These are phyloP conservation scores for Hypholoma fasciculare DNA, from an alignment of 768 basidiomycete species.

Conservation along the genomic window DNA sequence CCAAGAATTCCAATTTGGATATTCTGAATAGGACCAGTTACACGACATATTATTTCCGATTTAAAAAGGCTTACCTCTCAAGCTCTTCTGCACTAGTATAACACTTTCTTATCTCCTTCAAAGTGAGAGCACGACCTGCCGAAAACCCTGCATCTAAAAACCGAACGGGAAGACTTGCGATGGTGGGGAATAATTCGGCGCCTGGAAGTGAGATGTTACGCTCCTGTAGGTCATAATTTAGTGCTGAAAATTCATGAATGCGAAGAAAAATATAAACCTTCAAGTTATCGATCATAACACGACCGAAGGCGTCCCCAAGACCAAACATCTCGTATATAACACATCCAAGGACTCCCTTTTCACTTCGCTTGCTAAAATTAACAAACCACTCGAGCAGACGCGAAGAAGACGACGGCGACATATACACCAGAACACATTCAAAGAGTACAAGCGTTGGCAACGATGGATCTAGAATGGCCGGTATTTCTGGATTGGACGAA, in stretches of 20 bases:
- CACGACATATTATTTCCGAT: neutral
- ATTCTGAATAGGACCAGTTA: constrained; percentile 48
- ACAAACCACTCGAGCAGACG: constrained; percentile 75
- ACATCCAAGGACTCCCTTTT: constrained; percentile 43
- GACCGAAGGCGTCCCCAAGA: constrained; percentile 85
- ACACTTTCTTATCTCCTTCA: constrained; percentile 65
- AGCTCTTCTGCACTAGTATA: constrained; percentile 52
- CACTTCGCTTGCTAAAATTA: constrained; percentile 41
- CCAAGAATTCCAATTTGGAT: constrained; percentile 79
- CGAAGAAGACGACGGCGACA: constrained; percentile 59
- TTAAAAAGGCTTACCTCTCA: constrained; percentile 43
- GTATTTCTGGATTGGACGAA: constrained; percentile 8
- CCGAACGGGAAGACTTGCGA: constrained; percentile 56
- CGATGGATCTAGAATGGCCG: constrained; percentile 51
- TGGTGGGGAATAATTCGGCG: constrained; percentile 57
- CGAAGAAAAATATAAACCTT: constrained; percentile 45
- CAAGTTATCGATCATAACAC: constrained; percentile 88
- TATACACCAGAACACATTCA: constrained; percentile 94
- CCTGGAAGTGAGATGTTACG: constrained; percentile 79
- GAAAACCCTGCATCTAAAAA: constrained; percentile 62
- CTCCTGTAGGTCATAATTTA: constrained; percentile 35
- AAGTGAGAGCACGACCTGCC: constrained; percentile 53
- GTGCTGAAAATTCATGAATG: neutral
- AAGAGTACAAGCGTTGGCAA: constrained; percentile 85
- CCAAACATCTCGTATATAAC: constrained; percentile 95